phyloP scores from a whole-genome alignment of 2,329 filamentous ascomycete genomes.

The Talaromyces sp. region DNA sequence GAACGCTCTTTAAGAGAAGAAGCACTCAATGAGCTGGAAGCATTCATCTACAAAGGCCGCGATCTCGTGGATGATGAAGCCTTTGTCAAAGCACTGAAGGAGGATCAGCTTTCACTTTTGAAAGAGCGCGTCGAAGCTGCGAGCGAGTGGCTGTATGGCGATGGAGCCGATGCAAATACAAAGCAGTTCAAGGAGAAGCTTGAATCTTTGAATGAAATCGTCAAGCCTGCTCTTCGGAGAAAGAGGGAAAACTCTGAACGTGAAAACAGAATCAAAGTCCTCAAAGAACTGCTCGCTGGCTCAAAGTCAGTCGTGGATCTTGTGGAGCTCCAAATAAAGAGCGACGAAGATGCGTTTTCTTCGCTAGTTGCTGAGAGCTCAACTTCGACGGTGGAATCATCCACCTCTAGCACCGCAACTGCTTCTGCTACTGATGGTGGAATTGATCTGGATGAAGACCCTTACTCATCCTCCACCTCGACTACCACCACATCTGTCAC shows the following conservation, averaged over 20 bases:
- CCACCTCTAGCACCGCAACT: constrained; percentile 45
- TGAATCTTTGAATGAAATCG: constrained; percentile 70
- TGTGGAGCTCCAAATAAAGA: constrained; percentile 68
- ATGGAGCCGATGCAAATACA: constrained; percentile 69
- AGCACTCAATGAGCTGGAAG: constrained; percentile 86
- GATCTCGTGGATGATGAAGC: constrained; percentile 73
- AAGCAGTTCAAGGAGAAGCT: constrained; percentile 71
- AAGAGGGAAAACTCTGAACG: constrained; percentile 66
- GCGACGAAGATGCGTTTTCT: constrained; percentile 57
- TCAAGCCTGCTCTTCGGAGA: constrained; percentile 69
- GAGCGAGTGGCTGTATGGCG: constrained; percentile 88
- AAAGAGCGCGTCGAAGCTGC: constrained; percentile 62
- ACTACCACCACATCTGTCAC: constrained; percentile 28
- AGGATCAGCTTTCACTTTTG: constrained; percentile 61
- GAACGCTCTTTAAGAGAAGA: constrained; percentile 75
- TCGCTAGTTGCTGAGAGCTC: constrained; percentile 45
- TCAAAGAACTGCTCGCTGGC: constrained; percentile 67
- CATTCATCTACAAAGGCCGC: constrained; percentile 81
- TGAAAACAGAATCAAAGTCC: constrained; percentile 60
- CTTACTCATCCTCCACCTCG: constrained; percentile 33
- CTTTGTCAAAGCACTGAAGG: constrained; percentile 68
- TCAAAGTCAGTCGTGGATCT: constrained; percentile 64
- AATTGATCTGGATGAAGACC: constrained; percentile 74
- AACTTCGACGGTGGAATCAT: constrained; percentile 27
- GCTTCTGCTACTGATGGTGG: constrained; percentile 37